Evolutionary conservation across 306 rosid species (phyloP).

Genomic region (Malus sylvestris): DNA sequence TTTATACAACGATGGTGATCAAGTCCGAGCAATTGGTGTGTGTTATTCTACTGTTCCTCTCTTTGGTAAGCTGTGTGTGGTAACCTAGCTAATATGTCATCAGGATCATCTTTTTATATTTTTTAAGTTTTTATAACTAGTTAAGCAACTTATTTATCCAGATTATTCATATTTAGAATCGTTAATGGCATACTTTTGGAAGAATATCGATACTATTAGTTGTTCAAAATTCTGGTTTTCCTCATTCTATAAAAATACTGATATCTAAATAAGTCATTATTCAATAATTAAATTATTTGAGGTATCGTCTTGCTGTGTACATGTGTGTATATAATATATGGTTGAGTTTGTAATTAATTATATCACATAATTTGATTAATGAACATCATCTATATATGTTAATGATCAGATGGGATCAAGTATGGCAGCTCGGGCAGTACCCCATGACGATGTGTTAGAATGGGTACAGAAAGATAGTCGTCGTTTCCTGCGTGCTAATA

Average conservation of each 20-base stretch:
- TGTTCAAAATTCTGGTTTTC: too few relatives aligned
- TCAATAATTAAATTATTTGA: not conserved
- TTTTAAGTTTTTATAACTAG: not conserved
- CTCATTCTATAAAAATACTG: not conserved
- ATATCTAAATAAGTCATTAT: not conserved
- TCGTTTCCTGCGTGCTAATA: constrained; percentile 54
- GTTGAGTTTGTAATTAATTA: too few relatives aligned
- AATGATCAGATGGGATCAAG: not conserved
- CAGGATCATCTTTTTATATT: not conserved
- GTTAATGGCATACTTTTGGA: not conserved
- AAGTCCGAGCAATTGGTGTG: not conserved
- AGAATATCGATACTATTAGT: too few relatives aligned
- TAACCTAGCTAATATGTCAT: too few relatives aligned
- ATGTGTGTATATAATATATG: too few relatives aligned
- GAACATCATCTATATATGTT: not conserved
- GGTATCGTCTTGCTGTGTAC: too few relatives aligned
- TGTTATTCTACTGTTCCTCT: not conserved
- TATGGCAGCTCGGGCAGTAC: not conserved
- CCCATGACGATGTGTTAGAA: constrained; percentile 27
- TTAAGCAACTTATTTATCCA: not conserved
- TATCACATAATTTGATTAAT: too few relatives aligned
- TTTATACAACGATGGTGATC: not conserved
- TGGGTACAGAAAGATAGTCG: constrained; percentile 56
- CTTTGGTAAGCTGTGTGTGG: constrained; percentile 4
- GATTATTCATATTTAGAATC: not conserved